These are phyloP conservation scores for Xylariaceae sp. DNA, from an alignment of 2,329 filamentous ascomycete species.

Conservation along the genomic window DNA sequence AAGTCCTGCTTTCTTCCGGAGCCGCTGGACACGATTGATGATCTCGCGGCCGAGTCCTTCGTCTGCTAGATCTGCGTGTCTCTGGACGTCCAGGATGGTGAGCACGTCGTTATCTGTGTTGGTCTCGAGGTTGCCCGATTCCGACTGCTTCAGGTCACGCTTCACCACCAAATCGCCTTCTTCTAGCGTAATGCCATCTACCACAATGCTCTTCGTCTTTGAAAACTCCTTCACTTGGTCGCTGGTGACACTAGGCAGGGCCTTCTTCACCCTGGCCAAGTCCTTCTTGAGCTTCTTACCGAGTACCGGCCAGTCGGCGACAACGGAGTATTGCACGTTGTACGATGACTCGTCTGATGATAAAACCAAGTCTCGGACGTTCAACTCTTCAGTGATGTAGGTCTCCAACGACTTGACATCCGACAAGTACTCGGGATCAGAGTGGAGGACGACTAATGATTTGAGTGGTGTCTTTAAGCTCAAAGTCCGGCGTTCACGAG, in stretches of 20 bases:
- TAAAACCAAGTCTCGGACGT: conserved; percentile 80
- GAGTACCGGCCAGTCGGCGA: conserved; percentile 88
- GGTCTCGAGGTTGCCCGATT: conserved; percentile 74
- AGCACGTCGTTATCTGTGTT: conserved; percentile 89
- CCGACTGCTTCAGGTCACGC: conserved; percentile 72
- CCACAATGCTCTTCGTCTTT: conserved; percentile 67
- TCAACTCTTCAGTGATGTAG: conserved; percentile 92
- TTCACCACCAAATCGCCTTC: conserved; percentile 82
- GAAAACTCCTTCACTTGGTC: conserved; percentile 80
- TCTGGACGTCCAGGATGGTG: conserved; percentile 79
- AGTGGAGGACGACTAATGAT: conserved; percentile 84
- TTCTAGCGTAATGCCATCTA: conserved; percentile 82
- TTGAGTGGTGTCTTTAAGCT: conserved; percentile 89
- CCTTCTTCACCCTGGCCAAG: conserved; percentile 86
- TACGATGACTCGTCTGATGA: conserved; percentile 87
- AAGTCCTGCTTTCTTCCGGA: conserved; percentile 91
- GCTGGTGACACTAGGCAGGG: conserved; percentile 73
- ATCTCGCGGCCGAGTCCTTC: conserved; percentile 91
- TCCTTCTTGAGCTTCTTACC: conserved; percentile 99
- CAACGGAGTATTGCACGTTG: conserved; percentile 86
- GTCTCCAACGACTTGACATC: conserved; percentile 80
- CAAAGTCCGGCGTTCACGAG: conserved; percentile 79
- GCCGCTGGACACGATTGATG: conserved; percentile 85
- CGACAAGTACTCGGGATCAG: conserved; percentile 76
- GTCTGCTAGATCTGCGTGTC: conserved; percentile 81